phyloP scores from a whole-genome alignment of 176 grass and related monocot genomes.

The Metroxylon sagu region DNA sequence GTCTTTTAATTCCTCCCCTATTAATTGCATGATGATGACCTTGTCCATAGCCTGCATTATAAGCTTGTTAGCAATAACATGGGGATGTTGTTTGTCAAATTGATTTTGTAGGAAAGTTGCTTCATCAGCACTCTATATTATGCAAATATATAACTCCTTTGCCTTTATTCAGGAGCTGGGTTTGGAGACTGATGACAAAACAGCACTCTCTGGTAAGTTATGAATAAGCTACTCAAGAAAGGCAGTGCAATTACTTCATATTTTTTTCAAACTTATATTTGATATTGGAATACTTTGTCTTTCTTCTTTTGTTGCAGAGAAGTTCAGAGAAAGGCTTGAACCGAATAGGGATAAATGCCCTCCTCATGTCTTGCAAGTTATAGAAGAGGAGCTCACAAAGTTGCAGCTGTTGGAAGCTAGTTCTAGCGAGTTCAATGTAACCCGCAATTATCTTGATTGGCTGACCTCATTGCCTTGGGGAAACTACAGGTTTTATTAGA shows the following conservation, averaged over 20 bases:
- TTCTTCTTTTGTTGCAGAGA: slow-evolving; percentile 41
- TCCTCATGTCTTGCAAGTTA: slow-evolving; percentile 91
- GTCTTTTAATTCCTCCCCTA: too few species aligned
- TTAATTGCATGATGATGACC: too few species aligned
- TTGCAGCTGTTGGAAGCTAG: slow-evolving; percentile 86
- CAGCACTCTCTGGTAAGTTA: slow-evolving; percentile 83
- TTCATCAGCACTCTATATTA: background rate
- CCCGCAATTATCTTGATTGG: slow-evolving; percentile 99
- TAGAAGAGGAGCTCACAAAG: slow-evolving; percentile 96
- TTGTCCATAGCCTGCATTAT: too few species aligned
- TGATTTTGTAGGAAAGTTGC: slow-evolving; percentile 1
- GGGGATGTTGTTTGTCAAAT: background rate
- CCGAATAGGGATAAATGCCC: slow-evolving; percentile 91
- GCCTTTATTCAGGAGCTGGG: slow-evolving; percentile 63
- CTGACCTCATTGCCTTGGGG: slow-evolving; percentile 92
- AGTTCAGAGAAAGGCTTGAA: slow-evolving; percentile 91
- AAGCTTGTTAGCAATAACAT: background rate
- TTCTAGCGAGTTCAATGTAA: slow-evolving; percentile 99
- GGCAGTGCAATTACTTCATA: too few species aligned
- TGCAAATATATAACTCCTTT: background rate
- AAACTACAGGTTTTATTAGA: slow-evolving; percentile 64
- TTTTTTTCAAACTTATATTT: too few species aligned
- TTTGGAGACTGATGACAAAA: slow-evolving; percentile 99
- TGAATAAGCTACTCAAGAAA: background rate
- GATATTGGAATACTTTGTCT: background rate